Conservation (phyloP, 257 asterid genomes). For the Jasminum sambac region DNA sequence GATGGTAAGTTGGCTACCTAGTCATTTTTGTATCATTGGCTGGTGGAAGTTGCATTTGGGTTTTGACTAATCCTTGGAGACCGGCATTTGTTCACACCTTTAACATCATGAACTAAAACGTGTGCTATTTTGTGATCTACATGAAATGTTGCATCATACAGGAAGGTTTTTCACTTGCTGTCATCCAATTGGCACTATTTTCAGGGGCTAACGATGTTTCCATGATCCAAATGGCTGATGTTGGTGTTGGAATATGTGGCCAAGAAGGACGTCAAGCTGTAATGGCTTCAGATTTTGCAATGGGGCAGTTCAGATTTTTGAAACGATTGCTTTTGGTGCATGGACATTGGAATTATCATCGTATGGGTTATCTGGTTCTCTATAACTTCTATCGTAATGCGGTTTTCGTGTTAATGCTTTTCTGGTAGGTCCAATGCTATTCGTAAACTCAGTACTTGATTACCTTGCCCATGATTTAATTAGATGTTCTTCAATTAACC, state of each 20-base stretch:
- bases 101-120: slow-evolving; percentile 1
- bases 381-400: slow-evolving; percentile 98
- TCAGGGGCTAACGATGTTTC: slow-evolving; percentile 99
- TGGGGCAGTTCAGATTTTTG: slow-evolving; percentile 95
- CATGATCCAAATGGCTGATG: slow-evolving; percentile 99
- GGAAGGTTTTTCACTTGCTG: slow-evolving; percentile 20
- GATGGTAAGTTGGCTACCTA: slow-evolving; percentile 70
- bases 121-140: slow-evolving; percentile 14
- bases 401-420: slow-evolving; percentile 93
- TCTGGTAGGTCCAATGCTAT: slow-evolving; percentile 58
- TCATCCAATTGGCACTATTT: slow-evolving; percentile 32
- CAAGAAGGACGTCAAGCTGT: slow-evolving; percentile 99
- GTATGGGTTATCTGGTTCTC: slow-evolving; percentile 88
- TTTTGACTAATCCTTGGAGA: slow-evolving; percentile 33
- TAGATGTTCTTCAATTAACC: not conserved
- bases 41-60: slow-evolving; percentile 18
- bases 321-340: slow-evolving; percentile 91
- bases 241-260: slow-evolving; percentile 99
- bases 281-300: slow-evolving; percentile 99
- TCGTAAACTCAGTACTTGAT: slow-evolving; percentile 14
- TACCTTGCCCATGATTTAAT: slow-evolving; percentile 8
- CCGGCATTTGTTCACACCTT: slow-evolving; percentile 39
- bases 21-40: slow-evolving; percentile 19
- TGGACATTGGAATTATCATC: slow-evolving; percentile 98
- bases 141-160: slow-evolving; percentile 10